Base-by-base conservation (phyloP, 371 early-diverging fungal species). In the Gilbertella persicaria region DNA sequence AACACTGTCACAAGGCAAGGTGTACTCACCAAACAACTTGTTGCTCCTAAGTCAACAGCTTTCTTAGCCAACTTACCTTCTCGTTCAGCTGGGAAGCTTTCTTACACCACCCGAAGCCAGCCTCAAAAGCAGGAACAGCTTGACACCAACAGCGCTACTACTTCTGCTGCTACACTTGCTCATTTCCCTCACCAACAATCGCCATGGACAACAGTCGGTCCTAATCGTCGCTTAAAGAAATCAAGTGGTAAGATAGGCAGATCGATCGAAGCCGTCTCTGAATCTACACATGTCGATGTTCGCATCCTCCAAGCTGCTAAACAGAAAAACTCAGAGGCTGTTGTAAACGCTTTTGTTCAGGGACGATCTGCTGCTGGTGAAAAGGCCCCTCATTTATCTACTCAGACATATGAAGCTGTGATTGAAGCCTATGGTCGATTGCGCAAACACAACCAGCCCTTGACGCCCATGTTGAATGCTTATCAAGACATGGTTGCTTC, bases 341-440 rank as follows among this genome's bases (percentile, higher is more conserved):
- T 71, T 5, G 57, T 75, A 2, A 53, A 60, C 12, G 62, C 62
- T 9, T 75, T 75, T 64, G 48, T 60, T 20, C 55, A 69, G 12
- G 62, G 62, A 14, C 58, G 62, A 25, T 46, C 50, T 10, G 36
- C 64, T 10, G 62, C 57, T 23, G 67, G 53, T 4, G 38, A 57
- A 25, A 24, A 21, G 5, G 33, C 55, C 10, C 48, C 42, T 14
- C 46, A 66, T 12, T 56, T 71, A 26, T 69, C 70, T 0, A 41
- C 65, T 0, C 60, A 74, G 28, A 77, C 77, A 0, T 81, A 81
- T 33, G 73, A 78, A 52, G 70, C 73, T 19, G 75, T 81, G 5
- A 55, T 81, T 16, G 66, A 69, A 39, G 73, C 82, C 2, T 71
- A 77, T 26, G 64, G 66, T n/a, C 41, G 53, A 12, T 30, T 77